Percentiles rank a stretch among this genome's conserved stretches.
These are phyloP conservation scores for Dictyostelium brefeldianum DNA, from an alignment of 78 protist species.

Conservation along the genomic window DNA sequence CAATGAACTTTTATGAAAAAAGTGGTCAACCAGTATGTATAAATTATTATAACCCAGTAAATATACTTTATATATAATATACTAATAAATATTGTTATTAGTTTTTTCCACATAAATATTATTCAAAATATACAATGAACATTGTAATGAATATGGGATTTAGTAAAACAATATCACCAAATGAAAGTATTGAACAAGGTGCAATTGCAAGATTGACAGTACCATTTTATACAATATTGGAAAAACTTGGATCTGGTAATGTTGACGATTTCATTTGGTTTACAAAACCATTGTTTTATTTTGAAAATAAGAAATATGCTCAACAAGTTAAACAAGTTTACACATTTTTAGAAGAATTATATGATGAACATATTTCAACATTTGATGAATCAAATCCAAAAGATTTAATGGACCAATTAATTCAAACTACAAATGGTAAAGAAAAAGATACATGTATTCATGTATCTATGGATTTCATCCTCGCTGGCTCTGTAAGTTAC, in stretches of 20 bases:
- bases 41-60: neutral
- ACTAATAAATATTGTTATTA: neutral
- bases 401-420: conserved; percentile 61
- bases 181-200: conserved; percentile 29
- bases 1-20: conserved; percentile 3
- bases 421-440: conserved; percentile 14
- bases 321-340: neutral
- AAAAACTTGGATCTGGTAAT: conserved; percentile 40
- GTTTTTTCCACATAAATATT: conserved; percentile 42
- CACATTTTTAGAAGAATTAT: conserved; percentile 14
- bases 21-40: conserved; percentile 30
- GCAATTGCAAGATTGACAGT: neutral
- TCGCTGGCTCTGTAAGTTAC: too few species aligned
- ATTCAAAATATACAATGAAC: conserved; percentile 27
- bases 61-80: neutral
- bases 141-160: conserved; percentile 31
- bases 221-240: conserved; percentile 22
- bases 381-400: conserved; percentile 33
- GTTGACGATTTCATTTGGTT: conserved; percentile 13
- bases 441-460: neutral
- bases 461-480: conserved; percentile 26
- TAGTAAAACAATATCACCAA: conserved; percentile 1
- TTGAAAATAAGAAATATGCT: neutral
- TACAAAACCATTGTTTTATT: conserved; percentile 20
- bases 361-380: conserved; percentile 26